Base-by-base conservation (phyloP, 1,284 basidiomycete species). In the Exobasidium cylindrosporum region DNA sequence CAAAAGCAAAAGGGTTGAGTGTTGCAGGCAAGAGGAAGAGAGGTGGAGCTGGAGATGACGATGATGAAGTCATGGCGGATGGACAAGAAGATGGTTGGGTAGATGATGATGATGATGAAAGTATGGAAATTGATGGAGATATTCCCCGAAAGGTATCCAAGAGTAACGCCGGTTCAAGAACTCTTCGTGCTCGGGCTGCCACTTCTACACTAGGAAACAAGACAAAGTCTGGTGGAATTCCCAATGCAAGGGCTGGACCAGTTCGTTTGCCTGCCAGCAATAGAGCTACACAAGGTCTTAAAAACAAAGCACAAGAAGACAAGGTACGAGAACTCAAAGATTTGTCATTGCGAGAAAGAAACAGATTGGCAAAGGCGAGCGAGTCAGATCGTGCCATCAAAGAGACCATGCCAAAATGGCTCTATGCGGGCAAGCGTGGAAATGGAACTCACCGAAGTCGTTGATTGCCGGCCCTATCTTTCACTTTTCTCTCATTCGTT, bases 1-100 rank as follows among this genome's bases (percentile, higher is more conserved):
- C 90, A 30, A 92, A 92, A 81, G 83, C 87, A 23, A 86, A 87
- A 58, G 88, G 87, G 24, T 69, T 83, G 32, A 85, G 84, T 86
- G 89, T 80, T 54, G 66, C 59, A 28, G 73, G 71, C 4, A 85
- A 88, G 76, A 92, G 92, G 81, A 83, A 89, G 58, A 82, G 83
- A 75, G 81, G 82, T 30, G 82, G 74, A 7, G 70, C 66, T 5
- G 75, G 62, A 53, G 84, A 84, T 29, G 84, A 62, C 13, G 73
- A 74, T 29, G 72, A 73, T 5, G 78, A 78, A 46, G 72, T 72
- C 24, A 70, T 65, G 66, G 61, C 67, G 47, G 74, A 80, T 59
- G 61, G 23, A 7, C 82, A 87, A 66, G 83, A 82, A 62, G 83
- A 83, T 23, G 76, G 81, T n/a, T 83, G 82, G 32, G 82, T 78